Base-by-base conservation (phyloP, 108 stramenopile genomes). In the Aurantiochytrium sp. region DNA sequence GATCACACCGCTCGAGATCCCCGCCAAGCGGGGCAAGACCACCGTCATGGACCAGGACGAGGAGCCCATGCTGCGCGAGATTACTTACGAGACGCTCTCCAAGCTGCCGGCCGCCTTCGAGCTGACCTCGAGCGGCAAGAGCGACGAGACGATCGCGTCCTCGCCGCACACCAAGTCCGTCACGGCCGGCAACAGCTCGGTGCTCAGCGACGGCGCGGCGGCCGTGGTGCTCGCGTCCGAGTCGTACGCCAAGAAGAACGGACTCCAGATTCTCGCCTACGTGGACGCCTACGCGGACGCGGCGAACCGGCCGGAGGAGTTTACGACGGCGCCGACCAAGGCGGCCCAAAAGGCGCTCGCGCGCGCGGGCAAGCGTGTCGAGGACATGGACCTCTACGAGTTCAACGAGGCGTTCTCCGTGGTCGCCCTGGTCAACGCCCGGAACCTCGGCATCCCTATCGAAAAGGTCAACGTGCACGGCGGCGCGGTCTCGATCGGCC, bases 381-480 rank as follows among this genome's bases (percentile, higher is more conserved):
- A 87, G 21, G 97, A 97, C 90, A 91, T 98, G 15, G 96, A 97
- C 31, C 96, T 93, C 91, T 96, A 96, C 89, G 98, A 99, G 94
- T 95, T 98, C 89, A 99, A 99, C 88, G 98, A 99, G 89, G 98
- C 98, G 27, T 99, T 99, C 89, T 90, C 96, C 12, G 98, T 99
- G 2, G 98, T 99, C 24, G 94, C 97, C 0, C 88, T 98, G 55
- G 97, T 95, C 8, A 99, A 99, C 88, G 94, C 94, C 87, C 87
- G 93, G 91, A 59, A 97, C 22, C 52, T 98, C 81, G 94, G 94
- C 65, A 89, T 98, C 19, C 96, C 96, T 86, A 88, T 81, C 24
- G 68, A 87, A 6, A 91, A 85, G 68, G 96, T 99, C 2, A 99
- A 99, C 91, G 95, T 96, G 6, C 93, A 96, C 86, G 98, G 98